These are phyloP conservation scores for Schizochytrium sp. DNA, from an alignment of 108 stramenopile genomes.

Conservation along the genomic window DNA sequence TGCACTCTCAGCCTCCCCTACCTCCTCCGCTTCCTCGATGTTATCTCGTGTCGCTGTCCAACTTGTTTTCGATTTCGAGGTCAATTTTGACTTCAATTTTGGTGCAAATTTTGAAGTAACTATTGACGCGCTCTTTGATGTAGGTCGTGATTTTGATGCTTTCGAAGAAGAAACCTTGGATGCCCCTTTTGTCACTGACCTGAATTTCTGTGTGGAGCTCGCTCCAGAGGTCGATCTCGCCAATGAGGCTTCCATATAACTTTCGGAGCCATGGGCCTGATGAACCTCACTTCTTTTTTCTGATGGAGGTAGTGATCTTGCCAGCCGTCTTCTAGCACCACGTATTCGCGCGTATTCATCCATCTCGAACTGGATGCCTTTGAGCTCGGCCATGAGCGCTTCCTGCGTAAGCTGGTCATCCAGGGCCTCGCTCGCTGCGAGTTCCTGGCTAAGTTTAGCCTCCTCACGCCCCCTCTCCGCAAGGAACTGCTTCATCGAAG, in stretches of 20 bases:
- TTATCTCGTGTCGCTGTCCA: not conserved
- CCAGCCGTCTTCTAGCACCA: not conserved
- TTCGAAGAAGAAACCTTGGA: too few relatives aligned
- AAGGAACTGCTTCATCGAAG: constrained; percentile 11
- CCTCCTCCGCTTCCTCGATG: not conserved
- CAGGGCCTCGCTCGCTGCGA: not conserved
- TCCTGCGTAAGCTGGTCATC: constrained; percentile 27
- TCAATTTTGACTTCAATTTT: too few relatives aligned
- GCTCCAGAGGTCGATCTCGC: too few relatives aligned
- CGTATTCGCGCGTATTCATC: constrained; percentile 5
- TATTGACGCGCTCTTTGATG: too few relatives aligned
- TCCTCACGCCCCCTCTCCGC: not conserved
- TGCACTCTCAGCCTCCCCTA: not conserved
- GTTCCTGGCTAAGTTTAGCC: not conserved
- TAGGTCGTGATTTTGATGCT: too few relatives aligned
- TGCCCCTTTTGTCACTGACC: too few relatives aligned
- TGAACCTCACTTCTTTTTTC: too few relatives aligned
- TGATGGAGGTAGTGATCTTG: not conserved
- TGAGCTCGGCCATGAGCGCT: constrained; percentile 24
- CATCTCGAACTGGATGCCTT: not conserved
- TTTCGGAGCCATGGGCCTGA: too few relatives aligned
- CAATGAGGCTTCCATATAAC: too few relatives aligned
- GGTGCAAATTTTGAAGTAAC: too few relatives aligned
- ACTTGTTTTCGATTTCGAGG: not conserved
- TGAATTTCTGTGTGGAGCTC: too few relatives aligned